Conservation (phyloP, 2,329 filamentous ascomycete genomes). For the Penicillium digitatum region DNA sequence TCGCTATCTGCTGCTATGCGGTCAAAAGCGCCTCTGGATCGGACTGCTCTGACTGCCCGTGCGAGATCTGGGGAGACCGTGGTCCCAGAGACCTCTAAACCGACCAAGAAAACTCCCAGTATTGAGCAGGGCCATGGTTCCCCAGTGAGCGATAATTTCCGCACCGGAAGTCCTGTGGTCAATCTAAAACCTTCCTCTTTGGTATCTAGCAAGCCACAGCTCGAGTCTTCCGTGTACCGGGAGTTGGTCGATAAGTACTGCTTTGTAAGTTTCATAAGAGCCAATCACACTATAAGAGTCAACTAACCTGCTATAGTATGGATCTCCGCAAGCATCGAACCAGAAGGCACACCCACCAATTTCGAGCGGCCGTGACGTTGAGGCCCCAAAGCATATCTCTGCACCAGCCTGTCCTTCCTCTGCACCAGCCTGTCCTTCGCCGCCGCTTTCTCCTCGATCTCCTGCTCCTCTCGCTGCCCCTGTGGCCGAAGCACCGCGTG, state of each 20-base stretch:
- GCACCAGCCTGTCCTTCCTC: conserved; percentile 20
- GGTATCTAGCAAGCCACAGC: conserved; percentile 60
- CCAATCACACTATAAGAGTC: background rate
- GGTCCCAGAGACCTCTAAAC: conserved; percentile 8
- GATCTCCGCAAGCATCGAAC: conserved; percentile 44
- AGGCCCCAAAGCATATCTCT: conserved; percentile 9
- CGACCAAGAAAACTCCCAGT: conserved; percentile 12
- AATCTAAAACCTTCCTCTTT: conserved; percentile 51
- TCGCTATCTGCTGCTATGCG: conserved; percentile 80
- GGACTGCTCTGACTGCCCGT: conserved; percentile 53
- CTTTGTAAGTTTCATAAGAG: conserved; percentile 78
- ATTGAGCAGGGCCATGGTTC: conserved; percentile 15
- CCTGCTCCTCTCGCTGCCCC: conserved; percentile 14
- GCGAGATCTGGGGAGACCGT: conserved; percentile 50
- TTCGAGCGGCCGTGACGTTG: conserved; percentile 13
- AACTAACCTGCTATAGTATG: conserved; percentile 44
- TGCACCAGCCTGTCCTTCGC: conserved; percentile 20
- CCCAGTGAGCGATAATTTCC: conserved; percentile 18
- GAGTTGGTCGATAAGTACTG: conserved; percentile 99
- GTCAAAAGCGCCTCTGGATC: conserved; percentile 59
- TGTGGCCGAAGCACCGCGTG: conserved; percentile 9
- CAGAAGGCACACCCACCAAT: conserved; percentile 13
- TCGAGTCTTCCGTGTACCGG: conserved; percentile 87
- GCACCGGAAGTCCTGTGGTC: conserved; percentile 15
- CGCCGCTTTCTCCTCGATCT: conserved; percentile 27